These are phyloP conservation scores for Malus fusca DNA, from an alignment of 306 rosid genomes.

Conservation along the genomic window DNA sequence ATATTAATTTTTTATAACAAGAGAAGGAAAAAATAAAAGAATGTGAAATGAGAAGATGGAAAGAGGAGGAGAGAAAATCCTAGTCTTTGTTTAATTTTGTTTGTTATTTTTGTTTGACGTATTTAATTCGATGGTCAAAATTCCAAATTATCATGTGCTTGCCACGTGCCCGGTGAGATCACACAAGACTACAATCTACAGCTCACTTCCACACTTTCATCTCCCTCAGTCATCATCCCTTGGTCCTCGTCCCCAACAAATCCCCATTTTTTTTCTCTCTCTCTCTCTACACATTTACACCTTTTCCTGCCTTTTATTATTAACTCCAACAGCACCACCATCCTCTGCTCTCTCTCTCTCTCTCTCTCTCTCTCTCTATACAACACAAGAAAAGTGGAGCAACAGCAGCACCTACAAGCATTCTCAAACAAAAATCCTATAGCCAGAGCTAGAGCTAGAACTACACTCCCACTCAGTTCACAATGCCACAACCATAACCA, in stretches of 20 bases:
- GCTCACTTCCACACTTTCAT: neutral
- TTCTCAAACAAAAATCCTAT: neutral
- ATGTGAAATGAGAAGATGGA: too few species aligned
- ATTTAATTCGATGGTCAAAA: neutral
- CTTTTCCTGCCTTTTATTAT: slow-evolving; percentile 2
- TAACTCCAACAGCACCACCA: neutral
- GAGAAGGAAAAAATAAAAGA: too few species aligned
- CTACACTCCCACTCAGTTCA: neutral
- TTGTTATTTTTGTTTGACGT: too few species aligned
- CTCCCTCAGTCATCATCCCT: neutral
- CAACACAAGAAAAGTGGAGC: neutral
- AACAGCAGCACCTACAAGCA: neutral
- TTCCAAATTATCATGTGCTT: slow-evolving; percentile 31
- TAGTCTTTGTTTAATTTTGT: too few species aligned
- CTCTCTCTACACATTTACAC: slow-evolving; percentile 1
- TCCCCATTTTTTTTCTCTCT: neutral
- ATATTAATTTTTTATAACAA: too few species aligned
- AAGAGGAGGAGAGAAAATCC: too few species aligned
- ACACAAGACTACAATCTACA: neutral
- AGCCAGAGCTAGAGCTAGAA: neutral
- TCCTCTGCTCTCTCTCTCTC: neutral
- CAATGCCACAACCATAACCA: slow-evolving; percentile 20
- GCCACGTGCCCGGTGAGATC: slow-evolving; percentile 42
- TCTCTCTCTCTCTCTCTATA: neutral
- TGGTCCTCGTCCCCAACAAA: slow-evolving; percentile 11